Conservation (phyloP, 2,329 filamentous ascomycete species). For the Ophiosphaerella narmari region DNA sequence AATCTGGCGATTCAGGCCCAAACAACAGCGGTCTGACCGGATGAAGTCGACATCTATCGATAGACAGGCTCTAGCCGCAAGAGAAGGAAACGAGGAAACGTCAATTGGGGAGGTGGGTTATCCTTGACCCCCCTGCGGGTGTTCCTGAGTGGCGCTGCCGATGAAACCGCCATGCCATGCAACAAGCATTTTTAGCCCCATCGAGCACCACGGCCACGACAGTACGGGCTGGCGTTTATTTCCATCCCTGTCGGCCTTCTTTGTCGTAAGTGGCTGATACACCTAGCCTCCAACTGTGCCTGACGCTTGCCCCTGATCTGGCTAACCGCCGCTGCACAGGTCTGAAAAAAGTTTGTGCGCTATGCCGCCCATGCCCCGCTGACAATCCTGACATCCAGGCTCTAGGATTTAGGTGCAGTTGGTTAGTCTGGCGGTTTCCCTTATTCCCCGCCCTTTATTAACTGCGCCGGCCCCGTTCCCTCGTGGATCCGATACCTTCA, state of each 20-base stretch:
- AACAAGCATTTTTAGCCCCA: slow-evolving; percentile 34
- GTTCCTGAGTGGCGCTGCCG: slow-evolving; percentile 14
- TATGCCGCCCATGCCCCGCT: slow-evolving; percentile 17
- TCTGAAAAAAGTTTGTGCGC: slow-evolving; percentile 32
- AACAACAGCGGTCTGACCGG: slow-evolving; percentile 6
- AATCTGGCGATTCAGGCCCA: background rate
- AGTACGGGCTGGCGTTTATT: slow-evolving; percentile 9
- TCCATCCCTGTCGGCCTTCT: slow-evolving; percentile 13
- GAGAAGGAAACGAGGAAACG: background rate
- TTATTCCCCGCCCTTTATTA: slow-evolving; percentile 34
- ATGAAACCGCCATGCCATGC: slow-evolving; percentile 33
- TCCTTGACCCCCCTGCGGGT: slow-evolving; percentile 18
- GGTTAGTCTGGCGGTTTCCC: slow-evolving; percentile 7
- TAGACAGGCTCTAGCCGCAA: slow-evolving; percentile 6
- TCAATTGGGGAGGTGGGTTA: slow-evolving; percentile 2
- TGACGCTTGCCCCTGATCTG: slow-evolving; percentile 25
- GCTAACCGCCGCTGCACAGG: slow-evolving; percentile 19
- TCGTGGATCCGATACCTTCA: slow-evolving; percentile 28
- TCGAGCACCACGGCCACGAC: slow-evolving; percentile 16
- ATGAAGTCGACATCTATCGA: slow-evolving; percentile 1
- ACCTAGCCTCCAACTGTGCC: slow-evolving; percentile 13
- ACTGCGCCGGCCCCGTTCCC: slow-evolving; percentile 26
- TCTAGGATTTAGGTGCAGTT: background rate
- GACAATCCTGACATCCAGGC: slow-evolving; percentile 22
- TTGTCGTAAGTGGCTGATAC: slow-evolving; percentile 13